These are phyloP conservation scores for Russula virescens DNA, from an alignment of 768 basidiomycete species.

Conservation along the genomic window DNA sequence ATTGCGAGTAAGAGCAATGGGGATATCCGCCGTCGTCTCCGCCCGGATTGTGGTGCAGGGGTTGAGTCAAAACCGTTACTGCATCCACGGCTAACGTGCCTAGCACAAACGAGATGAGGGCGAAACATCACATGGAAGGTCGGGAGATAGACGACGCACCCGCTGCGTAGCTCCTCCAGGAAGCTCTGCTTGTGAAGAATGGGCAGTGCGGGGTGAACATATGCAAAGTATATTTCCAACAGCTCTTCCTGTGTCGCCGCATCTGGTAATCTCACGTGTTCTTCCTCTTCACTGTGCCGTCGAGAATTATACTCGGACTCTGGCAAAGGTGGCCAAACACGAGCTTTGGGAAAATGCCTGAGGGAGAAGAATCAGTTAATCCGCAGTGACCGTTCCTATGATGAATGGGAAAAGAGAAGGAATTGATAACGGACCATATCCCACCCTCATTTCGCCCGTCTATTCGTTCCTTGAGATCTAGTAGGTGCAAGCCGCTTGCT, in stretches of 20 bases:
- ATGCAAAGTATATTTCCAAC: slow-evolving; percentile 70
- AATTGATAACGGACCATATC: slow-evolving; percentile 49
- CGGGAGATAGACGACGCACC: slow-evolving; percentile 29
- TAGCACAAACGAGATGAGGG: background rate
- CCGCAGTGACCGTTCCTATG: slow-evolving; percentile 10
- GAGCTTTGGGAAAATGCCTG: slow-evolving; percentile 79
- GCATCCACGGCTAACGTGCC: slow-evolving; percentile 27
- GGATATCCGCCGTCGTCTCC: slow-evolving; percentile 46
- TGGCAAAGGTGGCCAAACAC: slow-evolving; percentile 76
- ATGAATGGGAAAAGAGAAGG: slow-evolving; percentile 12
- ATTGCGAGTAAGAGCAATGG: slow-evolving; percentile 73
- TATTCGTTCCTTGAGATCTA: slow-evolving; percentile 53
- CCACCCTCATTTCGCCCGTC: slow-evolving; percentile 70
- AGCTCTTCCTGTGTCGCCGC: slow-evolving; percentile 57
- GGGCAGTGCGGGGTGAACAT: slow-evolving; percentile 76
- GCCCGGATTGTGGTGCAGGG: slow-evolving; percentile 35
- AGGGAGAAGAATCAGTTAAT: slow-evolving; percentile 25
- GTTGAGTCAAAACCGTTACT: slow-evolving; percentile 26
- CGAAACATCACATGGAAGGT: background rate
- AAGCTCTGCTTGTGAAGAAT: slow-evolving; percentile 69
- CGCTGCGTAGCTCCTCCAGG: slow-evolving; percentile 46
- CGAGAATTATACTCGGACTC: slow-evolving; percentile 27
- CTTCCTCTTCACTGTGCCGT: slow-evolving; percentile 37
- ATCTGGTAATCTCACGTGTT: slow-evolving; percentile 47
- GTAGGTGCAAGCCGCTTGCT: slow-evolving; percentile 71